A percentile compares a stretch with the other conserved stretches of the same genome.
Evolutionary conservation across 2,329 filamentous ascomycete genomes (phyloP).

Genomic region (Hymenoscyphus salicellus): DNA sequence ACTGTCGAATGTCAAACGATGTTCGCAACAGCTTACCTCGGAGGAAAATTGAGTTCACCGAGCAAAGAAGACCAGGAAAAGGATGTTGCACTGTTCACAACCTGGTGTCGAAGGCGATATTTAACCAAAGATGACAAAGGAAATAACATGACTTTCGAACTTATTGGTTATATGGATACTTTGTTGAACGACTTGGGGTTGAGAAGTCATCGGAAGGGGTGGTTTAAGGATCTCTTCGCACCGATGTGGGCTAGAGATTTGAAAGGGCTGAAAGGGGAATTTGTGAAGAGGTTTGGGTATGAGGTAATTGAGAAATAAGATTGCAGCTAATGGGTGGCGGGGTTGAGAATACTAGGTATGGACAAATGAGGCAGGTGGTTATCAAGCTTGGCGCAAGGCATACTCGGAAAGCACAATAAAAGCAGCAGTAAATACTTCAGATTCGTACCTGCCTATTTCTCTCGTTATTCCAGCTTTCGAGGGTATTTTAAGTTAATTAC

Average conservation of each 20-base stretch:
- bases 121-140: constrained; percentile 31
- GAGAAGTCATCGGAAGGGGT: constrained; percentile 31
- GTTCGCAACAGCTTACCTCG: constrained; percentile 31
- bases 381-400: too few species aligned
- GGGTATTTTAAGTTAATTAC: too few species aligned
- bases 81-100: constrained; percentile 27
- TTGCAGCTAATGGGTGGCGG: too few species aligned
- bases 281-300: constrained; percentile 12
- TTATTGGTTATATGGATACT: constrained; percentile 31
- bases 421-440: too few species aligned
- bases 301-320: constrained; percentile 1
- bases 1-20: constrained; percentile 32
- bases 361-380: too few species aligned
- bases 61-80: constrained; percentile 23
- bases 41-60: constrained; percentile 27
- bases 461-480: too few species aligned
- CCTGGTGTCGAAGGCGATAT: constrained; percentile 33
- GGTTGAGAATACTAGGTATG: too few species aligned
- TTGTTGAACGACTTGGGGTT: constrained; percentile 32
- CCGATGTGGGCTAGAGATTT: constrained; percentile 29
- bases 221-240: constrained; percentile 29
- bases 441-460: too few species aligned
- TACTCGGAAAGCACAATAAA: too few species aligned
- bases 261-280: constrained; percentile 28
- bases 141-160: constrained; percentile 31